Conservation (phyloP, 768 basidiomycete genomes). For the Tricholoma flavovirens region DNA sequence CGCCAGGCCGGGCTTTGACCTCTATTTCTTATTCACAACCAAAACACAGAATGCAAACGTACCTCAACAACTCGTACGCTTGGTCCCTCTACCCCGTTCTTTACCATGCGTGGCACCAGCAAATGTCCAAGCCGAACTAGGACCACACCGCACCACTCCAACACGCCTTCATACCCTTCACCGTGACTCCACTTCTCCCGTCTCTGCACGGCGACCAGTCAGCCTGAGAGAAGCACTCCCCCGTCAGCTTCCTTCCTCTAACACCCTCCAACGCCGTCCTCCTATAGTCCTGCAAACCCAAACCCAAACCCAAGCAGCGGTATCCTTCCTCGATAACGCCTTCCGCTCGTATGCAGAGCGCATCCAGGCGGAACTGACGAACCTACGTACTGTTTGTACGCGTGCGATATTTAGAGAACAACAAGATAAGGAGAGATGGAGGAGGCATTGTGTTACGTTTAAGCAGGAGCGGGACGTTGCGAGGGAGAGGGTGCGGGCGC, state of each 20-base stretch:
- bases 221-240: not conserved
- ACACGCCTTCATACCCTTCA: not conserved
- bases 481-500: constrained; percentile 22
- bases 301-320: not conserved
- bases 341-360: constrained; percentile 26
- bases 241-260: not conserved
- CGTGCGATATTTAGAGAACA: constrained; percentile 25
- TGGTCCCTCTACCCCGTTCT: not conserved
- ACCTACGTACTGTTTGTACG: constrained; percentile 26
- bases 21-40: not conserved
- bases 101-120: not conserved
- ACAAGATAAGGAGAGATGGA: constrained; percentile 25
- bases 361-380: constrained; percentile 23
- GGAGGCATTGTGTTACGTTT: constrained; percentile 23
- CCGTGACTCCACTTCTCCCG: not conserved
- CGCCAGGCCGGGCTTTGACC: not conserved
- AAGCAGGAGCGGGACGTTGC: constrained; percentile 30
- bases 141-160: not conserved
- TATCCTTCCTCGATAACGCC: constrained; percentile 21
- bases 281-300: not conserved
- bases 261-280: not conserved
- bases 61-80: not conserved
- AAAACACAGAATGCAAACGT: not conserved
- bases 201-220: not conserved
- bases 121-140: not conserved